A percentile compares a stretch with the other conserved stretches of the same genome.
Evolutionary conservation across 306 rosid genomes (phyloP).

Genomic region (Amphicarpaea edgeworthii): DNA sequence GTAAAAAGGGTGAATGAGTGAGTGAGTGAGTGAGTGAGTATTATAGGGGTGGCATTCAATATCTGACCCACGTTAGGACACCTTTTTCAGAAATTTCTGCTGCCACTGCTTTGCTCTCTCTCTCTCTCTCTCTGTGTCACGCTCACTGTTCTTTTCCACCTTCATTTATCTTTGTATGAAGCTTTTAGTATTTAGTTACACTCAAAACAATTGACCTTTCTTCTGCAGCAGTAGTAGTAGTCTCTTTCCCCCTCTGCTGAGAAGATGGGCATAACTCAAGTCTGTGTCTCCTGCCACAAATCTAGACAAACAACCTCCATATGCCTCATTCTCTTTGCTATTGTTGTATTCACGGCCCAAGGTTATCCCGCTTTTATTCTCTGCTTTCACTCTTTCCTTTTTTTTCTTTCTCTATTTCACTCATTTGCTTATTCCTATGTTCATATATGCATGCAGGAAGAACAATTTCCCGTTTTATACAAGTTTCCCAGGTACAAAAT

Average conservation of each 20-base stretch:
- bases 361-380: constrained; percentile 50
- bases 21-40: constrained; percentile 45
- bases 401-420: background rate
- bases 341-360: constrained; percentile 64
- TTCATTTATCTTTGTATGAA: constrained; percentile 47
- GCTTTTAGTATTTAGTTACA: constrained; percentile 45
- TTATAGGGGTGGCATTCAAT: constrained; percentile 75
- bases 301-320: constrained; percentile 49
- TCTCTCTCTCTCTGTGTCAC: background rate
- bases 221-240: constrained; percentile 46
- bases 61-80: constrained; percentile 54
- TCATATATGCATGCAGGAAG: constrained; percentile 57
- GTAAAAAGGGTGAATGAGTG: constrained; percentile 3
- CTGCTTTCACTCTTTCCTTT: background rate
- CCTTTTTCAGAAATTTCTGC: constrained; percentile 55
- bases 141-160: constrained; percentile 44
- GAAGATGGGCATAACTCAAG: constrained; percentile 65
- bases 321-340: constrained; percentile 60
- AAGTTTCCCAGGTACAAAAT: constrained; percentile 53
- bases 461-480: constrained; percentile 53
- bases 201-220: constrained; percentile 44
- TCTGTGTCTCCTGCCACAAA: constrained; percentile 53
- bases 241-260: constrained; percentile 38
- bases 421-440: constrained; percentile 21
- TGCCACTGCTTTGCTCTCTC: constrained; percentile 46